Percentiles rank a stretch among this genome's conserved stretches.
These are phyloP conservation scores for Nannochloris sp. DNA, from an alignment of 139 green algal species.

Conservation along the genomic window DNA sequence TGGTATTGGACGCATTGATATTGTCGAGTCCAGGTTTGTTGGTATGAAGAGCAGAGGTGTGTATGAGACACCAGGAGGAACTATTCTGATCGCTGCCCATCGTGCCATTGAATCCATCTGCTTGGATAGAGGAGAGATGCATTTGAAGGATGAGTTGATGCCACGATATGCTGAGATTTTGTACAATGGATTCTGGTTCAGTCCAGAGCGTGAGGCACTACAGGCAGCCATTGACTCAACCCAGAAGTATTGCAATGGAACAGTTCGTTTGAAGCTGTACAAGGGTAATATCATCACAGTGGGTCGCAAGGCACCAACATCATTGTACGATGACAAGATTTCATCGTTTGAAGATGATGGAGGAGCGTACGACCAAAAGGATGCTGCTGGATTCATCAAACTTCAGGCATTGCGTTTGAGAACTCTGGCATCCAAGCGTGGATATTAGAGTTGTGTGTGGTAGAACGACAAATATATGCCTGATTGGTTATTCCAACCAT, in stretches of 20 bases:
- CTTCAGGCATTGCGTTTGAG: conserved; percentile 79
- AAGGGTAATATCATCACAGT: conserved; percentile 81
- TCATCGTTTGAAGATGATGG: conserved; percentile 95
- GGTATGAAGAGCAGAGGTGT: conserved; percentile 91
- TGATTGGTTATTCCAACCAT: not conserved
- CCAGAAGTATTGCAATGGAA: conserved; percentile 60
- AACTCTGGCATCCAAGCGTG: conserved; percentile 44
- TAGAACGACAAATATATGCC: not conserved
- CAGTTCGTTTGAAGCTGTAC: conserved; percentile 88
- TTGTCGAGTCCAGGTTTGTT: conserved; percentile 97
- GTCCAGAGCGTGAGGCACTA: conserved; percentile 73
- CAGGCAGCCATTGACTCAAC: conserved; percentile 82
- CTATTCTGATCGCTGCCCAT: conserved; percentile 78
- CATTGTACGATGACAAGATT: conserved; percentile 80
- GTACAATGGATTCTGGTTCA: conserved; percentile 83
- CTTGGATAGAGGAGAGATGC: conserved; percentile 81
- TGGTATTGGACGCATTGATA: conserved; percentile 82
- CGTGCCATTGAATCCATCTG: conserved; percentile 83
- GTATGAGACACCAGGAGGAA: conserved; percentile 98
- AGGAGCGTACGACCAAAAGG: conserved; percentile 83
- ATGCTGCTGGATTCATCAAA: conserved; percentile 91
- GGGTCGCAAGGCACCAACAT: conserved; percentile 55
- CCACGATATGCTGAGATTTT: conserved; percentile 75
- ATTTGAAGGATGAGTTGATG: conserved; percentile 73
- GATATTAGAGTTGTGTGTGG: not conserved